phyloP scores from a whole-genome alignment of 2,329 filamentous ascomycete species.

The Colletotrichum karsti region DNA sequence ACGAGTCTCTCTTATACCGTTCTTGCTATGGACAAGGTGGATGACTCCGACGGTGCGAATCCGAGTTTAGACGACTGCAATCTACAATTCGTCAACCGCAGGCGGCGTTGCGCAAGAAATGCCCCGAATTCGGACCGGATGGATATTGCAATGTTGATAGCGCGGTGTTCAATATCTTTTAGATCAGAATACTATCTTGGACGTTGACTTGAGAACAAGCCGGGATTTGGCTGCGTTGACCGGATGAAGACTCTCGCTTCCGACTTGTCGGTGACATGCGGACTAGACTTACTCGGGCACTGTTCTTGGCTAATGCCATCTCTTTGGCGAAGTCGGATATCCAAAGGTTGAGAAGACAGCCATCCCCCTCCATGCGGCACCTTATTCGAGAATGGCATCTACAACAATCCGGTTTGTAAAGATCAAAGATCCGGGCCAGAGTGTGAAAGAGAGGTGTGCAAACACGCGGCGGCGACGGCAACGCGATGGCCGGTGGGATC shows the following conservation, averaged over 20 bases:
- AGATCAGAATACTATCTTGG: too few relatives aligned
- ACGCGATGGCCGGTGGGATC: background rate
- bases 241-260: background rate
- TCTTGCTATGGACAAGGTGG: background rate
- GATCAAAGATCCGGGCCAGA: background rate
- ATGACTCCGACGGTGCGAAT: background rate
- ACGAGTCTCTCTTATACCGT: background rate
- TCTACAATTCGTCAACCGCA: background rate
- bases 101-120: background rate
- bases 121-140: background rate
- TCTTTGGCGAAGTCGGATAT: too few relatives aligned
- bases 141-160: background rate
- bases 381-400: background rate
- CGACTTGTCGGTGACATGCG: background rate
- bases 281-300: background rate
- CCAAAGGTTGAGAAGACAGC: background rate
- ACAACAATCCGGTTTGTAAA: background rate
- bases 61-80: background rate
- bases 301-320: too few relatives aligned
- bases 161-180: background rate
- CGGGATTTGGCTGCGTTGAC: background rate
- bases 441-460: background rate
- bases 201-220: background rate
- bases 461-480: background rate
- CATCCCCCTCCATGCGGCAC: background rate